These are phyloP conservation scores for Jaltomata sinuosa DNA, from an alignment of 257 asterid genomes.

Conservation along the genomic window DNA sequence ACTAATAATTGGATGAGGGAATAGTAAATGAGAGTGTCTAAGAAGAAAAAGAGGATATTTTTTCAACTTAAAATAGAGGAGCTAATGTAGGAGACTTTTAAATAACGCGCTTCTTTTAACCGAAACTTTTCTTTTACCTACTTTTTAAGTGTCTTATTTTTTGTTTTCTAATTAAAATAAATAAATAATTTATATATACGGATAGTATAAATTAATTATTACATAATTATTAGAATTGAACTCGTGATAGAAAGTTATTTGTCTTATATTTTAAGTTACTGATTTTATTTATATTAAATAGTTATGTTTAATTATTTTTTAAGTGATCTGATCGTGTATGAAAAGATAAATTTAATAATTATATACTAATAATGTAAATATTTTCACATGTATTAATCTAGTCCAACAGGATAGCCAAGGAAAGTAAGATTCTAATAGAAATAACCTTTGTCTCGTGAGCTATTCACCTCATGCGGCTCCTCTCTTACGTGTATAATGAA, in stretches of 20 bases:
- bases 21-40: background rate
- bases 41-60: background rate
- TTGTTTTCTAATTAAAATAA: too few species aligned
- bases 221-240: background rate
- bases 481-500: too few species aligned
- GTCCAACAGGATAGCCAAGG: too few species aligned
- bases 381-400: too few species aligned
- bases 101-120: constrained; percentile 10
- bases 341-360: too few species aligned
- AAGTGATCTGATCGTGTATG: background rate
- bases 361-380: too few species aligned
- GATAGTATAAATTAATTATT: too few species aligned
- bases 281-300: background rate
- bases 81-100: background rate
- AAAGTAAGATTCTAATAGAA: too few species aligned
- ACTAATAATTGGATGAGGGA: background rate
- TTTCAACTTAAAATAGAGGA: background rate
- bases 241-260: background rate
- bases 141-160: background rate
- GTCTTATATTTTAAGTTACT: background rate
- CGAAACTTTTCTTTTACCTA: background rate
- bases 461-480: too few species aligned
- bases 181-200: too few species aligned
- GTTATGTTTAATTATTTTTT: background rate
- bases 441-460: too few species aligned